These are phyloP conservation scores for Gaertneriomyces sp. DNA, from an alignment of 192 early-diverging fungal genomes.

Conservation along the genomic window DNA sequence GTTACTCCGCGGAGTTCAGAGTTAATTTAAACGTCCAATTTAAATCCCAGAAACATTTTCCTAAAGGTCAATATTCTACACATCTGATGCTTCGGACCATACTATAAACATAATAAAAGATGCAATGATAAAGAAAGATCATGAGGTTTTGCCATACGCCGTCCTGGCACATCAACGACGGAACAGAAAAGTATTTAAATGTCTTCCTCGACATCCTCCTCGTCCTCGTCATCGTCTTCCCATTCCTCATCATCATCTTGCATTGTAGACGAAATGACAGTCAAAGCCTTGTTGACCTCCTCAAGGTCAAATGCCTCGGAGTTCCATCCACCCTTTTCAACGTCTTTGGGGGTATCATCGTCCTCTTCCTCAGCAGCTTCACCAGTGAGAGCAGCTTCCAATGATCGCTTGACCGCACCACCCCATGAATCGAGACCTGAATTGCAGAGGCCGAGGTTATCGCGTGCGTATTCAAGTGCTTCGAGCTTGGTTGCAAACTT, in stretches of 20 bases:
- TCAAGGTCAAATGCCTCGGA: conserved; percentile 19
- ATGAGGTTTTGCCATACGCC: no score
- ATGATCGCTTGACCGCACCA: conserved; percentile 6
- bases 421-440: conserved; percentile 24
- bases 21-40: no score
- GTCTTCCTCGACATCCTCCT: conserved; percentile 17
- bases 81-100: no score
- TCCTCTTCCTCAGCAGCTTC: conserved; percentile 3
- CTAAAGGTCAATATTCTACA: no score
- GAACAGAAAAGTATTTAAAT: not conserved
- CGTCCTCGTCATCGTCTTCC: conserved; percentile 2
- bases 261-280: conserved; percentile 14
- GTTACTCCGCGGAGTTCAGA: no score
- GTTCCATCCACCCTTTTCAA: conserved; percentile 20
- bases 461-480: conserved; percentile 13
- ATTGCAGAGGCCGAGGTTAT: conserved; percentile 24
- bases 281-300: conserved; percentile 14
- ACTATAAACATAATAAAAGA: no score
- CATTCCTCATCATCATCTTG: conserved; percentile 15
- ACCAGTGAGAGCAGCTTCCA: conserved; percentile 10
- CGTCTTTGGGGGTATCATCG: conserved; percentile 9
- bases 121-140: no score
- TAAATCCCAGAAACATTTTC: no score
- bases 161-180: no score
- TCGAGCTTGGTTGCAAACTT: conserved; percentile 4